Conservation (phyloP, 2,329 filamentous ascomycete species). For the Colletotrichum graminicola region DNA sequence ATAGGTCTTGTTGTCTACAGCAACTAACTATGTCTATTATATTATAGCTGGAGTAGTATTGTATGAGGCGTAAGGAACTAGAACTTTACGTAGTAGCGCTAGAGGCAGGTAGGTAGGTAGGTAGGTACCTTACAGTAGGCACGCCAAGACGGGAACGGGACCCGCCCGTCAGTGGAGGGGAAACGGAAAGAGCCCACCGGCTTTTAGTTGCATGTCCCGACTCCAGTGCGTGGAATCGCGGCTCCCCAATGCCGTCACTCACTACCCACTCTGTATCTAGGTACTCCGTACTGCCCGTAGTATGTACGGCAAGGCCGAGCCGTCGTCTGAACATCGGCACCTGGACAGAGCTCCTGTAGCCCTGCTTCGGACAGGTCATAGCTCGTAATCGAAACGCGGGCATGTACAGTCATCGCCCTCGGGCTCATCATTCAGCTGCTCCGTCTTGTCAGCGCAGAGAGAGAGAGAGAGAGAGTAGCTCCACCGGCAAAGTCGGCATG, state of each 20-base stretch:
- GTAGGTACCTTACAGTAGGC: neutral
- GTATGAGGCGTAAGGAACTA: too few relatives aligned
- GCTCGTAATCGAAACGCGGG: neutral
- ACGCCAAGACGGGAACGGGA: slow-evolving; percentile 36
- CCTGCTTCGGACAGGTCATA: slow-evolving; percentile 9
- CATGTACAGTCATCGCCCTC: slow-evolving; percentile 17
- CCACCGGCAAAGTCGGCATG: slow-evolving; percentile 37
- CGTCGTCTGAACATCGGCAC: slow-evolving; percentile 16
- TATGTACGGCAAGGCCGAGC: neutral
- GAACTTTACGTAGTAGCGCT: too few relatives aligned
- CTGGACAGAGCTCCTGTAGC: neutral
- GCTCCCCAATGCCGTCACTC: slow-evolving; percentile 32
- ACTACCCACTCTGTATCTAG: too few relatives aligned
- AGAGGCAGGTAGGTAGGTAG: too few relatives aligned
- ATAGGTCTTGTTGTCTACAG: too few relatives aligned
- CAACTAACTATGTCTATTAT: too few relatives aligned
- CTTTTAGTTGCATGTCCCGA: slow-evolving; percentile 15
- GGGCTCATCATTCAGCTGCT: slow-evolving; percentile 2
- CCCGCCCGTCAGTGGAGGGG: slow-evolving; percentile 26
- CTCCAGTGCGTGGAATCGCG: neutral
- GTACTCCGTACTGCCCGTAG: too few relatives aligned
- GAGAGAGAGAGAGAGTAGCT: neutral
- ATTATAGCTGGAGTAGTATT: too few relatives aligned
- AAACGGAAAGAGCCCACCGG: slow-evolving; percentile 42
- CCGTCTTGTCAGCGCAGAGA: neutral